phyloP scores from a whole-genome alignment of 345 rosid species.

The Capsella bursapastoris region DNA sequence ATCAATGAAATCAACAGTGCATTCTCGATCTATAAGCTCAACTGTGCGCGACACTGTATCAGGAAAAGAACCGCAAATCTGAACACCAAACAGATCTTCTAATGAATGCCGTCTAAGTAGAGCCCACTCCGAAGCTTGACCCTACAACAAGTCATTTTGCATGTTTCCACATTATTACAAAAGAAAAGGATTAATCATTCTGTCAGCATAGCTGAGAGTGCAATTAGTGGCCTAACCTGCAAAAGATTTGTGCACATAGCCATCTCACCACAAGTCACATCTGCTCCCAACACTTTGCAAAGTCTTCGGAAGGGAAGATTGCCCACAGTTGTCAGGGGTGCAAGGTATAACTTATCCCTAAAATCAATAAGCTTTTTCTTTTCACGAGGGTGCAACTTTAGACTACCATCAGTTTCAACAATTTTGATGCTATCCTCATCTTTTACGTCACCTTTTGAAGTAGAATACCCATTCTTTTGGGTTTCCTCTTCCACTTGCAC shows the following conservation, averaged over 20 bases:
- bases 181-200: neutral
- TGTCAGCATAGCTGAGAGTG: slow-evolving; percentile 9
- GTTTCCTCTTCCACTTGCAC: slow-evolving; percentile 37
- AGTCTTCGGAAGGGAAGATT: slow-evolving; percentile 97
- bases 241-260: slow-evolving; percentile 96
- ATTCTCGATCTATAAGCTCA: slow-evolving; percentile 84
- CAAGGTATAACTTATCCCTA: slow-evolving; percentile 85
- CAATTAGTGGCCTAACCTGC: slow-evolving; percentile 60
- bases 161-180: slow-evolving; percentile 21
- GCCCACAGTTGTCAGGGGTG: slow-evolving; percentile 95
- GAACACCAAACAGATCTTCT: slow-evolving; percentile 96
- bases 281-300: slow-evolving; percentile 92
- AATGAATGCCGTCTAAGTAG: slow-evolving; percentile 84
- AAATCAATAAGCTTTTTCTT: slow-evolving; percentile 83
- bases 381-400: slow-evolving; percentile 76
- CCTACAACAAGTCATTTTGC: slow-evolving; percentile 50
- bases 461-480: slow-evolving; percentile 33
- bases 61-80: slow-evolving; percentile 83
- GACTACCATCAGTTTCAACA: slow-evolving; percentile 60
- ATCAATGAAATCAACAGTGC: slow-evolving; percentile 86
- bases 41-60: slow-evolving; percentile 74
- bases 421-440: slow-evolving; percentile 38
- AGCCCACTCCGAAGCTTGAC: slow-evolving; percentile 99
- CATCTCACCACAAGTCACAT: slow-evolving; percentile 97
- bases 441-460: slow-evolving; percentile 40